Evolutionary conservation across 2,329 filamentous ascomycete genomes (phyloP).

Genomic region (Coleophoma cylindrospora): DNA sequence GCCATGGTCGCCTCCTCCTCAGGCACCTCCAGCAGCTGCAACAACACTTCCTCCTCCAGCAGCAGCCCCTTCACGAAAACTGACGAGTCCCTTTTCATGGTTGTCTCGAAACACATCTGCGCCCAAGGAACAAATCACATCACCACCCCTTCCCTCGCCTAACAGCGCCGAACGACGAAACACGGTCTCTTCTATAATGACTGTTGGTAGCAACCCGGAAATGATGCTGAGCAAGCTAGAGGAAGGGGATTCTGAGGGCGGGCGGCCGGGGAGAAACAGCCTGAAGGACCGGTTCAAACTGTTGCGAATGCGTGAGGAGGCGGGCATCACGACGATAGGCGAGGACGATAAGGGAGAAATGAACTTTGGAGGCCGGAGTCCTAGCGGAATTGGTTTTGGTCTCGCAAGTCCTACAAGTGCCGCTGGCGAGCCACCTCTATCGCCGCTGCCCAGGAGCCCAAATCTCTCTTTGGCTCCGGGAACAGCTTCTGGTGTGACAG

Average conservation of each 20-base stretch:
- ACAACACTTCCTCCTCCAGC: constrained; percentile 15
- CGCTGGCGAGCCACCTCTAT: constrained; percentile 24
- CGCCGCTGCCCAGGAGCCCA: constrained; percentile 29
- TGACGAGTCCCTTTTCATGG: constrained; percentile 86
- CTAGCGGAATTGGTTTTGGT: constrained; percentile 26
- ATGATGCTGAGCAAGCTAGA: constrained; percentile 74
- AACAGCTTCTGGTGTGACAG: constrained; percentile 76
- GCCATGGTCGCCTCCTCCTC: constrained; percentile 61
- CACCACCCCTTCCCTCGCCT: constrained; percentile 40
- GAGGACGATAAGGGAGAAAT: constrained; percentile 38
- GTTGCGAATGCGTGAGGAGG: constrained; percentile 70
- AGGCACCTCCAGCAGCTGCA: constrained; percentile 7
- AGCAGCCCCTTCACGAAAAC: constrained; percentile 54
- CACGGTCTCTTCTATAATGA: constrained; percentile 75
- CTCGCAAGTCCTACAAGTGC: constrained; percentile 35
- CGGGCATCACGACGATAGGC: constrained; percentile 47
- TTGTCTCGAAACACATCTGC: constrained; percentile 65
- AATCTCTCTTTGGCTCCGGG: constrained; percentile 72
- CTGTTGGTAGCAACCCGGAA: constrained; percentile 75
- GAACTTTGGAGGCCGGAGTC: constrained; percentile 20
- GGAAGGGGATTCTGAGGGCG: constrained; percentile 66
- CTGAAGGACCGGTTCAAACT: constrained; percentile 76
- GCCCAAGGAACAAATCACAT: constrained; percentile 46
- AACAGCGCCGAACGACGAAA: constrained; percentile 53
- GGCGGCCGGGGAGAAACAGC: constrained; percentile 52